Percentiles rank a stretch among this genome's conserved stretches.
Conservation (phyloP, 768 basidiomycete species). For the Boletus sp. region DNA sequence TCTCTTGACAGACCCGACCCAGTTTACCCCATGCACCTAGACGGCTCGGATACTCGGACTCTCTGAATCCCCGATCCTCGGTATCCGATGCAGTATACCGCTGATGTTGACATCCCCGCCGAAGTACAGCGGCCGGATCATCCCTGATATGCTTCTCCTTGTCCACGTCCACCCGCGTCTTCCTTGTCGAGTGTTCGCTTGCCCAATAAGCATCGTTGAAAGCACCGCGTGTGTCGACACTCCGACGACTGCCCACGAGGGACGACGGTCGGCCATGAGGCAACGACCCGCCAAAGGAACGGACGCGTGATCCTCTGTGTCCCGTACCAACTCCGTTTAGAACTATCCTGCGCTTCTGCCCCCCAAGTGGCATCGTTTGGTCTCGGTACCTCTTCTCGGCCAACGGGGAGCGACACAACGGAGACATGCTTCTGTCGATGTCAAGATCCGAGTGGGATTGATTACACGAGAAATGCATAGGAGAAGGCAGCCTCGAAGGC, state of each 20-base stretch:
- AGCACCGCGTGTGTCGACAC: background rate
- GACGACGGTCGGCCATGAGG: background rate
- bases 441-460: background rate
- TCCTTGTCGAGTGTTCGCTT: background rate
- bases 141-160: background rate
- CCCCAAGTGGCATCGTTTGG: background rate
- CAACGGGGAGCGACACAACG: background rate
- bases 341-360: background rate
- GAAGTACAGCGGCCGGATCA: slow-evolving; percentile 19
- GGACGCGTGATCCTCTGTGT: background rate
- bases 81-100: background rate
- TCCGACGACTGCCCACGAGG: background rate
- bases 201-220: background rate
- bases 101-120: background rate
- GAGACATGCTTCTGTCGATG: slow-evolving; percentile 1
- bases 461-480: background rate
- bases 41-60: background rate
- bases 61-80: background rate
- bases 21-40: background rate
- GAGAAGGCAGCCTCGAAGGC: slow-evolving; percentile 2
- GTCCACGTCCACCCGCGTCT: background rate
- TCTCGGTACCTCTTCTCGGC: background rate
- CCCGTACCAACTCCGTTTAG: background rate
- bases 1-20: slow-evolving; percentile 1
- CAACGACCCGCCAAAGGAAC: background rate